Evolutionary conservation across 352 stramenopile genomes (phyloP), one percentile per base, ranked within the genome.

Genomic region (Pythium pectinolyticum): DNA sequence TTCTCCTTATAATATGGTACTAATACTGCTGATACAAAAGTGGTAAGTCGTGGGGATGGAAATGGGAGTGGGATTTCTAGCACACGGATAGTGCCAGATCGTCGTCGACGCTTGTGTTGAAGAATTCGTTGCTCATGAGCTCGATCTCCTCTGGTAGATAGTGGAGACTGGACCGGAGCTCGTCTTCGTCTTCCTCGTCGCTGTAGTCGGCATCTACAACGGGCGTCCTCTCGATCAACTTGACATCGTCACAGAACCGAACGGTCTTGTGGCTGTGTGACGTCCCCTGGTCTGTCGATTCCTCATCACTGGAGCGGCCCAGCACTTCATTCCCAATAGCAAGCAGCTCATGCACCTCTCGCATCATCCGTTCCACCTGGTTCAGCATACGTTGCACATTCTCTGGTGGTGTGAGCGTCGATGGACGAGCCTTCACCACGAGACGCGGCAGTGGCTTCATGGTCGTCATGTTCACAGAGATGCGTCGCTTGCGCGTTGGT

Each of bases 331-430:
- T 41, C 19, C 54, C 50, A 6, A 41, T 50, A n/a, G 57, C 54
- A 17, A 73, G 20, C 20, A 76, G 48, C 47, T 60, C 63, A 6
- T 70, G 56, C 15, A 65, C 59, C 43, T 76, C 69, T 15, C 48
- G 59, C 55, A 67, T 67, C 69, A 76, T 76, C 27, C 41, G 50
- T 24, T 76, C 65, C 15, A 73, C 59, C 24, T 76, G 64, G 34
- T 69, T 54, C 15, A 76, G 57, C 69, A 76, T 76, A 19, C 56
- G 64, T 20, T 60, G 50, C 5, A 76, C 57, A 28, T 54, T 65
- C 27, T 65, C 48, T 8, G 55, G 43, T n/a, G 50, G 48, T 19
- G 57, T 61, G 12, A 65, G 35, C 28, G 48, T 69, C 24, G 61
- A 63, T 8, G 67, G 61, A 35, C 58, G 51, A 2, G 64, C 47